Evolutionary conservation across 1,284 basidiomycete species (phyloP), one percentile per base, ranked within the genome.

Genomic region (Jaminaea rosea): DNA sequence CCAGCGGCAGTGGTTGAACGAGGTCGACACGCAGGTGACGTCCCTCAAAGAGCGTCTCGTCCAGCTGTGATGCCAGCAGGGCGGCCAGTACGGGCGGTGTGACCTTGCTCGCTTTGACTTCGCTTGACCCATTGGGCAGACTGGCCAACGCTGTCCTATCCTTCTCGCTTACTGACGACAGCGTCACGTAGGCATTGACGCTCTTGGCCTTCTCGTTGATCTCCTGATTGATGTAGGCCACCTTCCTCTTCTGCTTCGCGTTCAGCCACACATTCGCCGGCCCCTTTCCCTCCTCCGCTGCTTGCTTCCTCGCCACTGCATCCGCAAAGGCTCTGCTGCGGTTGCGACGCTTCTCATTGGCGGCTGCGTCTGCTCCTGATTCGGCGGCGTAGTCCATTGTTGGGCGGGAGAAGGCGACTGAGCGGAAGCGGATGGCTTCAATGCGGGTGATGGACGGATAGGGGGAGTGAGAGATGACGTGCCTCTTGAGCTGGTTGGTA

Each of bases 171-270:
- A 41, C 9, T 21, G 26, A n/a, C 26, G 57, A 58, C 28, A 73
- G 52, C 15, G 68, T 69, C 39, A 73, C 56, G 51, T 73, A 73
- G 9, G 69, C 71, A 49, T 72, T 66, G 24, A 69, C 63, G 23
- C 53, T 50, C 34, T 62, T 58, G 23, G 69, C 71, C 26, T 69
- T 59, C 32, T 68, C 59, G 56, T 73, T 55, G 48, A 65, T 32
- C 23, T 92, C 87, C 54, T 85, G 84, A 69, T 90, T 89, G 75
- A 97, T 94, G 73, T 90, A 94, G 0, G 91, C 88, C 34, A 97
- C 84, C 65, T 86, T 87, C 76, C 93, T 88, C 79, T 96, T 97
- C 75, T 96, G 87, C 52, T 81, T 81, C 0, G 87, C 79, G 17
- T 83, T 88, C 49, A 94, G 80, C 72, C 82, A 88, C 13, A 23